Conservation (phyloP, 208 protist species). For the Leishmania mexicana region DNA sequence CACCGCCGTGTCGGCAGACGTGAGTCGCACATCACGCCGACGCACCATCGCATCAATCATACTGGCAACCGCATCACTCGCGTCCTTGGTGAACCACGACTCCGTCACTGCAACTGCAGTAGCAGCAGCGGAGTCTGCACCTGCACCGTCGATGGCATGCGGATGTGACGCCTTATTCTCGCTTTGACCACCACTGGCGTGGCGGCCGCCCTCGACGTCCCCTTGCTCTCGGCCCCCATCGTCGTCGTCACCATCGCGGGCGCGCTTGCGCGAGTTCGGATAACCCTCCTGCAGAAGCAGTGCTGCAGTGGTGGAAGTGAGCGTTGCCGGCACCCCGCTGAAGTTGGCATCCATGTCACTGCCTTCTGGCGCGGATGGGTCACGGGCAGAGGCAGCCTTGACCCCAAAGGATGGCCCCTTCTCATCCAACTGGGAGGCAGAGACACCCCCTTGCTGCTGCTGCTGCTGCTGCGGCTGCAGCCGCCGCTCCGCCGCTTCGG, state of each 20-base stretch:
- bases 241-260: not conserved
- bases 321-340: constrained; percentile 6
- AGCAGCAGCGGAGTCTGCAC: not conserved
- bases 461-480: not conserved
- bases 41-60: constrained; percentile 33
- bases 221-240: not conserved
- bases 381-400: not conserved
- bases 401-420: constrained; percentile 16
- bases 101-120: not conserved
- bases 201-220: not conserved
- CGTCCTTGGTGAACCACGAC: constrained; percentile 20
- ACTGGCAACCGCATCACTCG: constrained; percentile 20
- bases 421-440: constrained; percentile 18
- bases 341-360: not conserved
- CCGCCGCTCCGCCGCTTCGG: constrained; percentile 23
- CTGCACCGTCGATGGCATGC: not conserved
- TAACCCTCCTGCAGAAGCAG: constrained; percentile 8
- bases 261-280: not conserved
- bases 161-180: not conserved
- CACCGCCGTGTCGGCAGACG: constrained; percentile 21
- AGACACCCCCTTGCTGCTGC: not conserved
- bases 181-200: not conserved
- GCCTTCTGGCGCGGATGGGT: not conserved
- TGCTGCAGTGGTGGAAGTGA: constrained; percentile 6
- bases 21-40: constrained; percentile 26